These are phyloP conservation scores for Pisolithus sp. DNA, from an alignment of 768 basidiomycete genomes.

Conservation along the genomic window DNA sequence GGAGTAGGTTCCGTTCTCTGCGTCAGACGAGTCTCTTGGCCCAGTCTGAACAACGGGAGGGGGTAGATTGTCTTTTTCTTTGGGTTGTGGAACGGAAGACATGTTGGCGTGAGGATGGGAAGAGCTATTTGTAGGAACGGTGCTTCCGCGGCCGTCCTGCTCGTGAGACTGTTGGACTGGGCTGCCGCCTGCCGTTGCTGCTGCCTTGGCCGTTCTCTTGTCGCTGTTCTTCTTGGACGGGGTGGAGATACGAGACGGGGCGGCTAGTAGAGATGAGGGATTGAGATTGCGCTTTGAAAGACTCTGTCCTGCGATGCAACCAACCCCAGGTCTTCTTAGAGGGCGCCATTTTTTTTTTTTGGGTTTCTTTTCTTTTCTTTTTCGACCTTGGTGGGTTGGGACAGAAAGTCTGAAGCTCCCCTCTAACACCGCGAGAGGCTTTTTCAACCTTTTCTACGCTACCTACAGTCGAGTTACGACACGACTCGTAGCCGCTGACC, in stretches of 20 bases:
- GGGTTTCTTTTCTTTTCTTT: neutral
- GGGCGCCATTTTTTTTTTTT: neutral
- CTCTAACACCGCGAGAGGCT: conserved; percentile 2
- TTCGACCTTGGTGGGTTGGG: neutral
- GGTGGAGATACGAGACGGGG: no score
- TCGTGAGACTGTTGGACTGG: neutral
- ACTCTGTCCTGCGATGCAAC: conserved; percentile 9
- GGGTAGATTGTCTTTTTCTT: neutral
- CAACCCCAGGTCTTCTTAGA: conserved; percentile 11
- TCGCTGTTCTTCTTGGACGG: no score
- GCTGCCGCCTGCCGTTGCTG: neutral
- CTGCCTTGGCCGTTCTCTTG: no score
- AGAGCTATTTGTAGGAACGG: neutral
- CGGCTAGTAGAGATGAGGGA: conserved; percentile 11
- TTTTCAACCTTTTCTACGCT: no score
- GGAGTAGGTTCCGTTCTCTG: neutral
- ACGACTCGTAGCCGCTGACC: no score
- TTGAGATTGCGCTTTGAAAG: conserved; percentile 8
- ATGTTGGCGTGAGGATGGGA: neutral
- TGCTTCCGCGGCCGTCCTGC: neutral
- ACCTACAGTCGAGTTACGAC: no score
- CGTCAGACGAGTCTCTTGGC: neutral
- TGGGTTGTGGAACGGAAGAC: neutral
- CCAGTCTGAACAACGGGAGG: conserved; percentile 1
- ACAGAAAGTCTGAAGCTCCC: neutral